Percentiles rank a stretch among this genome's conserved stretches.
These are phyloP conservation scores for Debaryomyces udenii DNA, from an alignment of 1,139 yeast genomes.

Conservation along the genomic window DNA sequence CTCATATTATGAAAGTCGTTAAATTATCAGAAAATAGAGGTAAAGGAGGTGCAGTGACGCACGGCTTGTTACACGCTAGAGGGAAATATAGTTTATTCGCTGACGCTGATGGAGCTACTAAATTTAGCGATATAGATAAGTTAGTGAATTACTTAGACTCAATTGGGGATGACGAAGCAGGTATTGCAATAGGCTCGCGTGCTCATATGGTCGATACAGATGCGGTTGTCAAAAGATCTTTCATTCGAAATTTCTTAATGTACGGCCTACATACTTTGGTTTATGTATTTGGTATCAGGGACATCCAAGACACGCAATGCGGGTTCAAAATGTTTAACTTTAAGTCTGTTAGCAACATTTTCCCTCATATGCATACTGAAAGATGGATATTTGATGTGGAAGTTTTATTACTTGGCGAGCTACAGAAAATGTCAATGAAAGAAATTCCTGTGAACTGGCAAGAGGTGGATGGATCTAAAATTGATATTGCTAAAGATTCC, in stretches of 20 bases:
- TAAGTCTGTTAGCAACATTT: slow-evolving; percentile 62
- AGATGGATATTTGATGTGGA: slow-evolving; percentile 99
- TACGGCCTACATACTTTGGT: slow-evolving; percentile 87
- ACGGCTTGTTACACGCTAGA: slow-evolving; percentile 77
- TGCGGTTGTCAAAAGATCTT: slow-evolving; percentile 91
- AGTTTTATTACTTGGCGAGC: slow-evolving; percentile 74
- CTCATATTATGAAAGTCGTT: slow-evolving; percentile 70
- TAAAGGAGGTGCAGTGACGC: slow-evolving; percentile 97
- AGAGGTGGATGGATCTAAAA: slow-evolving; percentile 93
- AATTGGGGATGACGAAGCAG: slow-evolving; percentile 39
- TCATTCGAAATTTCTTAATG: slow-evolving; percentile 89
- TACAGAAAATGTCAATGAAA: slow-evolving; percentile 63
- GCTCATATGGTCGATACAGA: slow-evolving; percentile 97
- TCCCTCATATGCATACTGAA: slow-evolving; percentile 94
- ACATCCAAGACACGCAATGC: slow-evolving; percentile 92
- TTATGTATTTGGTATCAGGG: slow-evolving; percentile 83
- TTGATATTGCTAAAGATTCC: slow-evolving; percentile 88
- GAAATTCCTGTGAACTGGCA: slow-evolving; percentile 96
- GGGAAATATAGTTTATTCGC: slow-evolving; percentile 84
- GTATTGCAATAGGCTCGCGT: slow-evolving; percentile 86
- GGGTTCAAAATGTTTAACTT: slow-evolving; percentile 91
- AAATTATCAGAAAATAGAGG: slow-evolving; percentile 78
- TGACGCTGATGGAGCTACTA: slow-evolving; percentile 97
- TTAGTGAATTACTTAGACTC: slow-evolving; percentile 47
- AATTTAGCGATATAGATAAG: slow-evolving; percentile 67